Evolutionary conservation across 805 yeast genomes (phyloP).

Genomic region (Wickerhamiella cacticola): DNA sequence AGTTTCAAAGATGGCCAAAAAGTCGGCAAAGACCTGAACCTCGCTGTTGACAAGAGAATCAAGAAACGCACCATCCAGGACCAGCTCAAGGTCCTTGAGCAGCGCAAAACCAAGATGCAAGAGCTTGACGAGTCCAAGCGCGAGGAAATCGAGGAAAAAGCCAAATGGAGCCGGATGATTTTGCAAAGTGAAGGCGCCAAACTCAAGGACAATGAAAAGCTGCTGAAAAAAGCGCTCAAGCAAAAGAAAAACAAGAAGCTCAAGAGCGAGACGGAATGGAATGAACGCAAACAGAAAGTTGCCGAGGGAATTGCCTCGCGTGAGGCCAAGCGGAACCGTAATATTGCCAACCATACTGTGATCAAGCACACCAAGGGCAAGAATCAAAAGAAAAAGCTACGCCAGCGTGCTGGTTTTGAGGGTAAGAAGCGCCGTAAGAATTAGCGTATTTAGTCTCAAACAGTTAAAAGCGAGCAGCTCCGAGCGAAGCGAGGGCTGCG

Average conservation of each 20-base stretch:
- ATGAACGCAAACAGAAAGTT: conserved; percentile 72
- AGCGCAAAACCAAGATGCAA: conserved; percentile 52
- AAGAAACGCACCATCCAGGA: conserved; percentile 78
- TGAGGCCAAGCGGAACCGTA: conserved; percentile 83
- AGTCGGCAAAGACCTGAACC: conserved; percentile 57
- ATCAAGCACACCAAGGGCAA: conserved; percentile 53
- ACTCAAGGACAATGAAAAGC: conserved; percentile 77
- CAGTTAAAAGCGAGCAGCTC: too few relatives aligned
- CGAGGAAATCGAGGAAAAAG: conserved; percentile 49
- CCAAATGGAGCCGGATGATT: conserved; percentile 74
- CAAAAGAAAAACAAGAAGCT: conserved; percentile 72
- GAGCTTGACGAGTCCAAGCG: conserved; percentile 51
- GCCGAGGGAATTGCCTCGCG: conserved; percentile 61
- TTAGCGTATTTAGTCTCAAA: neutral
- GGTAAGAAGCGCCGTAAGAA: conserved; percentile 33
- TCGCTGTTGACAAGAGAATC: conserved; percentile 39
- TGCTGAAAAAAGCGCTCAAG: conserved; percentile 75
- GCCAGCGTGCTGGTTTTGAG: conserved; percentile 78
- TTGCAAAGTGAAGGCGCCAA: conserved; percentile 80
- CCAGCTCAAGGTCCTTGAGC: conserved; percentile 66
- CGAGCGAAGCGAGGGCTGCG: too few relatives aligned
- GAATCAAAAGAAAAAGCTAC: conserved; percentile 47
- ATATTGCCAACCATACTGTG: conserved; percentile 33
- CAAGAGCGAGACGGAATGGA: conserved; percentile 86
- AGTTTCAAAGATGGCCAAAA: conserved; percentile 71